Conservation (phyloP, 2,329 filamentous ascomycete genomes). For the Cordyceps militaris region DNA sequence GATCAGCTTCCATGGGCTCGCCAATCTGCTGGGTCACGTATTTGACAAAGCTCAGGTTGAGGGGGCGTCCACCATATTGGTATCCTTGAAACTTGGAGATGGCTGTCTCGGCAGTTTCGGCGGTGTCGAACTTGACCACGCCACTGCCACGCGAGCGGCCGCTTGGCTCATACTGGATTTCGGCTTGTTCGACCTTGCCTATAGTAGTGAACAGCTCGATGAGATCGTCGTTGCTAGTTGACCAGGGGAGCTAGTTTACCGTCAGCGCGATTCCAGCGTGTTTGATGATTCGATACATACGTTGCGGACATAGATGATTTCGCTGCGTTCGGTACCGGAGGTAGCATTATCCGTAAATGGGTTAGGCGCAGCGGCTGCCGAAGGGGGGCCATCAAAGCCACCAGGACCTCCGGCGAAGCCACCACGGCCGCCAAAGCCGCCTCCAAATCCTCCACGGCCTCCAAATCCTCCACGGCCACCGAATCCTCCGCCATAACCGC, state of each 20-base stretch:
- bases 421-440: constrained; percentile 45
- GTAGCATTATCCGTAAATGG: constrained; percentile 92
- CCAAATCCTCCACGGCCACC: constrained; percentile 44
- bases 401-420: constrained; percentile 36
- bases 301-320: constrained; percentile 92
- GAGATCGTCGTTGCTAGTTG: constrained; percentile 95
- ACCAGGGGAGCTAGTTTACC: constrained; percentile 76
- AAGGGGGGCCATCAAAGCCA: constrained; percentile 42
- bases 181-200: constrained; percentile 95
- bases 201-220: constrained; percentile 97
- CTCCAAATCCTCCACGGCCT: constrained; percentile 43
- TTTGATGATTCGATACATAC: constrained; percentile 49
- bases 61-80: constrained; percentile 89
- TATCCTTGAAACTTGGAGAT: constrained; percentile 98
- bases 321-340: constrained; percentile 73
- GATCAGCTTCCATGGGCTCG: constrained; percentile 78
- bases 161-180: constrained; percentile 97
- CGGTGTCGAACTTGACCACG: constrained; percentile 86
- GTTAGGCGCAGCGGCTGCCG: constrained; percentile 58
- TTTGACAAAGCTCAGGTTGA: constrained; percentile 89
- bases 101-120: constrained; percentile 81
- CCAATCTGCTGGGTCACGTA: constrained; percentile 65
- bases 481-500: constrained; percentile 51
- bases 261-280: background rate
- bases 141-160: constrained; percentile 91